These are phyloP conservation scores for Cladophialophora psammophila DNA, from an alignment of 2,329 filamentous ascomycete species.

Conservation along the genomic window DNA sequence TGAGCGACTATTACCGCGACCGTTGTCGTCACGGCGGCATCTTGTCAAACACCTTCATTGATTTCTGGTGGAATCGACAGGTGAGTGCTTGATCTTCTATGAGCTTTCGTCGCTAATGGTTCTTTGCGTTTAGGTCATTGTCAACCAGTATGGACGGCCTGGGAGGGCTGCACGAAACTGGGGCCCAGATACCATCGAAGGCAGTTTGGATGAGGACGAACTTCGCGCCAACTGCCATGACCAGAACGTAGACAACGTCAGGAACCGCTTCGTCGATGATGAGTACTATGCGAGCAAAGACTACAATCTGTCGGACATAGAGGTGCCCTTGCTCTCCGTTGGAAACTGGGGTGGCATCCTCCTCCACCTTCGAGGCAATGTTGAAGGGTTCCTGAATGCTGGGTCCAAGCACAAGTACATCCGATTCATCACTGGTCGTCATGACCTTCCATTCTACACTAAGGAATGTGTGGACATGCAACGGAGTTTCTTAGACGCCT, in stretches of 20 bases:
- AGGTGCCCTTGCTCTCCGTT: conserved; percentile 71
- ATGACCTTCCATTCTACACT: conserved; percentile 77
- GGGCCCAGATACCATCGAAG: conserved; percentile 57
- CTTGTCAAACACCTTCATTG: conserved; percentile 65
- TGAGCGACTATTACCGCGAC: conserved; percentile 65
- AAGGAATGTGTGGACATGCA: conserved; percentile 72
- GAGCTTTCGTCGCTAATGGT: background rate
- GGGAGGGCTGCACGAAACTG: conserved; percentile 60
- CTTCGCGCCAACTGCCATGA: conserved; percentile 49
- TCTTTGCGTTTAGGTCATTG: conserved; percentile 58
- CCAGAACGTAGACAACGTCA: conserved; percentile 55
- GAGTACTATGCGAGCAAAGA: conserved; percentile 71
- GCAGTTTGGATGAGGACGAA: conserved; percentile 48
- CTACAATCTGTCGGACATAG: conserved; percentile 69
- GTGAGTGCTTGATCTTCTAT: conserved; percentile 9
- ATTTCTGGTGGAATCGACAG: conserved; percentile 56
- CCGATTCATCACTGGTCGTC: conserved; percentile 72
- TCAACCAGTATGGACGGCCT: conserved; percentile 71
- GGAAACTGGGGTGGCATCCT: conserved; percentile 76
- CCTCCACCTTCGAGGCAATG: conserved; percentile 72
- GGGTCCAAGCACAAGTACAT: conserved; percentile 73
- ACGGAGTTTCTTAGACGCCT: conserved; percentile 72
- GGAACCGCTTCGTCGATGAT: conserved; percentile 67
- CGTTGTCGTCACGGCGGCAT: conserved; percentile 69
- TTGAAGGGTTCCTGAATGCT: conserved; percentile 68